Evolutionary conservation across 116 monocot species (phyloP), one percentile per base, ranked within the genome.

Genomic region (Iris pallida): DNA sequence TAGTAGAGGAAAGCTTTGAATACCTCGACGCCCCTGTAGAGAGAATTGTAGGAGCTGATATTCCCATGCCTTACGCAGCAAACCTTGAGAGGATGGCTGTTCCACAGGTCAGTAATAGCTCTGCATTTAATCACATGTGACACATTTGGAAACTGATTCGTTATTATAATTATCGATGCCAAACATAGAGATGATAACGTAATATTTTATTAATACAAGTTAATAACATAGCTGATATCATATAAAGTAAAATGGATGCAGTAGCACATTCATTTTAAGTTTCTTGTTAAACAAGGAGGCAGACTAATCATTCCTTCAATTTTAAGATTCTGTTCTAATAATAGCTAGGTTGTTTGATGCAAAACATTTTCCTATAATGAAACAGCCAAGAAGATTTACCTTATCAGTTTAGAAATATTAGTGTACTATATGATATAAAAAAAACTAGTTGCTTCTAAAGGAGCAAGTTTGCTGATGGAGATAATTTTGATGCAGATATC

Each of bases 1-100:
- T 95, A 1, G 59, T 86, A 12, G 88, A 95, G 76, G 95, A 95
- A 59, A 91, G 95, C 68, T 95, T 95, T 52, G 86, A 85, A 20
- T 95, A 89, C 64, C 86, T 95, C 11, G 95, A 95, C 68, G 91
- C 95, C 18, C 89, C 95, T 3, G 86, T 89, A 13, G 89, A 91
- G 82, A 88, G 95, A 74, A 86, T 95, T 54, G 72, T 89, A 41
- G 91, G 86, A 68, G 95, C 95, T 19, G 95, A 95, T 73, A 91
- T 95, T 52, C 95, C 91, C 14, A 86, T 85, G 88, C 91, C 89
- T 8, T 95, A 88, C 46, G 95, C 95, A 2, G 72, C 88, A 20
- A 96, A 91, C 68, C 85, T 91, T 1, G 91, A 96, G 81, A 82
- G 89, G 62, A 71, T 91, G 84, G 88, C 89, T 13, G 64, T 86